Evolutionary conservation across 805 yeast genomes (phyloP).

Genomic region (Lipomyces spencermartinsiae): DNA sequence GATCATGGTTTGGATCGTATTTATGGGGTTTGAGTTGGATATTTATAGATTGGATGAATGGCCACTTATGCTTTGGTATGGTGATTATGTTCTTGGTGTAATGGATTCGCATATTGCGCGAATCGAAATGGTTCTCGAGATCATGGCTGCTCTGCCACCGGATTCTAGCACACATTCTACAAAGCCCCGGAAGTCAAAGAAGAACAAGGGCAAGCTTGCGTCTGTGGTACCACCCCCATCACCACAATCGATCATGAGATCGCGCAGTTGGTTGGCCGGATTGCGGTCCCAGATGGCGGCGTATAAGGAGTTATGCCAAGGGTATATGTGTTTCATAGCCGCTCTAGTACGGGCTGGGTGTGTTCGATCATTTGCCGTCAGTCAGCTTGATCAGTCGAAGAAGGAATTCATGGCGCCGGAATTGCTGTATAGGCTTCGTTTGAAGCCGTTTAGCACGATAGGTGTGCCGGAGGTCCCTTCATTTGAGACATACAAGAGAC

Average conservation of each 20-base stretch:
- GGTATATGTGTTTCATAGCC: conserved; percentile 25
- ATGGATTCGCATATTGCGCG: conserved; percentile 54
- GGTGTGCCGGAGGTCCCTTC: conserved; percentile 76
- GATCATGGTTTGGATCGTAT: conserved; percentile 72
- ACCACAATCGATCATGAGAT: not conserved
- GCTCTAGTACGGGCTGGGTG: conserved; percentile 22
- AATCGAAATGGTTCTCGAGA: conserved; percentile 46
- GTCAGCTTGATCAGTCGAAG: conserved; percentile 1
- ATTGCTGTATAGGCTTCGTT: conserved; percentile 60
- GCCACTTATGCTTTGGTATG: conserved; percentile 71
- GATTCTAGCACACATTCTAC: not conserved
- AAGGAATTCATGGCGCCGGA: conserved; percentile 38
- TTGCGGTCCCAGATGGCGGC: conserved; percentile 24
- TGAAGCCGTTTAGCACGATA: conserved; percentile 80
- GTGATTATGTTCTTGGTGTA: conserved; percentile 54
- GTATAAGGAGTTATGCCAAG: conserved; percentile 22
- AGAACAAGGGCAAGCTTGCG: conserved; percentile 27
- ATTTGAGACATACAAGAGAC: conserved; percentile 47
- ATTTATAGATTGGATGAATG: conserved; percentile 75
- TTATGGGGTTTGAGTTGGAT: conserved; percentile 78
- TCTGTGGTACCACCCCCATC: conserved; percentile 32
- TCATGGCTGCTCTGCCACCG: conserved; percentile 3
- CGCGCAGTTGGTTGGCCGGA: conserved; percentile 31
- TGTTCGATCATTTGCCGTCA: conserved; percentile 1
- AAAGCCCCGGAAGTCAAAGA: conserved; percentile 3